Evolutionary conservation across 495 filamentous ascomycete genomes (phyloP).

Genomic region (Podospora pseudoanserina): DNA sequence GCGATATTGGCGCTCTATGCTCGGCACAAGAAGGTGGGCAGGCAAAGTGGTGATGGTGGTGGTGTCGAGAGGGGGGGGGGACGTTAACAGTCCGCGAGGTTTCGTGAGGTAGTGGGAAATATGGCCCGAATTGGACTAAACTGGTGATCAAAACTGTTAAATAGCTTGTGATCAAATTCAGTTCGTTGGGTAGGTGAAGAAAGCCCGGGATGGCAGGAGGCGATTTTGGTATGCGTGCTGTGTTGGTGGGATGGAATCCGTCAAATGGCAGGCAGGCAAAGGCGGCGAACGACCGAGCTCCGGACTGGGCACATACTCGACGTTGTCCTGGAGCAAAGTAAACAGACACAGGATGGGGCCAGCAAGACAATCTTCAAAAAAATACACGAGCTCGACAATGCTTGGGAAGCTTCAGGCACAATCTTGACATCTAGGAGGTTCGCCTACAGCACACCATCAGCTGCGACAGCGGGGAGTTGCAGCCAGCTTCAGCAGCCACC

Average conservation of each 20-base stretch:
- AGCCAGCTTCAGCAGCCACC: background rate
- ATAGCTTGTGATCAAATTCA: background rate
- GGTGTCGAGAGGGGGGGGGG: background rate
- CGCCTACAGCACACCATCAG: background rate
- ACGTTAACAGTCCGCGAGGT: background rate
- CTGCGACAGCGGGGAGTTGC: background rate
- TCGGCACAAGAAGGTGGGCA: background rate
- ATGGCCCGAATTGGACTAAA: too few species aligned
- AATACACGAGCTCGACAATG: background rate
- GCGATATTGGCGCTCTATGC: background rate
- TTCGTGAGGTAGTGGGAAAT: too few species aligned
- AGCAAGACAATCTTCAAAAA: background rate
- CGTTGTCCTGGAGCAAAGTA: background rate
- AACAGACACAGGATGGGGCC: background rate
- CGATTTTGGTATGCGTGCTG: background rate
- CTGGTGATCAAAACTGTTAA: background rate
- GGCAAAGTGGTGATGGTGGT: background rate
- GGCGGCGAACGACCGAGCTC: background rate
- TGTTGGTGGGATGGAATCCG: background rate
- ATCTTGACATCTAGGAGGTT: background rate
- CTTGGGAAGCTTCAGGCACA: background rate
- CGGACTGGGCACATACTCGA: background rate
- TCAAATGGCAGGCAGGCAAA: background rate
- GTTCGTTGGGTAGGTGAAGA: background rate
- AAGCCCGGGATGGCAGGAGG: slow-evolving; percentile 6